Percentiles rank a stretch among this genome's conserved stretches.
These are phyloP conservation scores for Kregervanrija pseudodelftensis DNA, from an alignment of 805 yeast species.

Conservation along the genomic window DNA sequence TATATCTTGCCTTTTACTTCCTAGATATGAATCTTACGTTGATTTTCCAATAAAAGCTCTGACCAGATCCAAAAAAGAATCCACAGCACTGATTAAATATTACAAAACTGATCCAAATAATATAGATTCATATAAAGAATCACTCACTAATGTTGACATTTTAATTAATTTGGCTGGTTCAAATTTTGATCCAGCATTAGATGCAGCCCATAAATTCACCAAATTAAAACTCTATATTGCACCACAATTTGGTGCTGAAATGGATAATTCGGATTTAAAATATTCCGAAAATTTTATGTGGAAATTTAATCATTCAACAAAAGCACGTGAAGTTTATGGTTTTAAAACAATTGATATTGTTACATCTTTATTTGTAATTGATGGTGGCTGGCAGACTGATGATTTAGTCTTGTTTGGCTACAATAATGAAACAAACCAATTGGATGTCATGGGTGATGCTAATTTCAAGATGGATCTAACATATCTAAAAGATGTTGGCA, in stretches of 20 bases:
- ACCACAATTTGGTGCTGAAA: constrained; percentile 52
- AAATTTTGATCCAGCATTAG: constrained; percentile 27
- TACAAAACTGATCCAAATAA: constrained; percentile 28
- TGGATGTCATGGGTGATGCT: constrained; percentile 35
- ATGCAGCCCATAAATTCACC: constrained; percentile 31
- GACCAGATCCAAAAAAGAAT: constrained; percentile 33
- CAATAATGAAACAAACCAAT: constrained; percentile 28
- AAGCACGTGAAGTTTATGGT: constrained; percentile 34
- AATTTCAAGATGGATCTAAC: constrained; percentile 30
- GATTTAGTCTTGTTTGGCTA: constrained; percentile 31
- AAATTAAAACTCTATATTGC: constrained; percentile 47
- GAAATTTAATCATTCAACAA: constrained; percentile 26
- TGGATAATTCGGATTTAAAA: constrained; percentile 19
- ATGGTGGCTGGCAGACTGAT: constrained; percentile 31
- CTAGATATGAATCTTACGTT: constrained; percentile 35
- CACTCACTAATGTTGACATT: constrained; percentile 43
- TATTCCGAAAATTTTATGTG: constrained; percentile 22
- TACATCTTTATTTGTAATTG: constrained; percentile 33
- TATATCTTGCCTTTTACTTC: constrained; percentile 36
- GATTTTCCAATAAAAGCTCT: constrained; percentile 44
- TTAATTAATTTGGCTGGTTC: constrained; percentile 38
- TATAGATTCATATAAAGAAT: constrained; percentile 26
- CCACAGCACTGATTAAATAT: constrained; percentile 33
- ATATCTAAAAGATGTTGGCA: constrained; percentile 36
- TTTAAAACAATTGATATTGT: constrained; percentile 39